Base-by-base conservation (phyloP, 179 eudicot genomes). In the Spergularia azorica region DNA sequence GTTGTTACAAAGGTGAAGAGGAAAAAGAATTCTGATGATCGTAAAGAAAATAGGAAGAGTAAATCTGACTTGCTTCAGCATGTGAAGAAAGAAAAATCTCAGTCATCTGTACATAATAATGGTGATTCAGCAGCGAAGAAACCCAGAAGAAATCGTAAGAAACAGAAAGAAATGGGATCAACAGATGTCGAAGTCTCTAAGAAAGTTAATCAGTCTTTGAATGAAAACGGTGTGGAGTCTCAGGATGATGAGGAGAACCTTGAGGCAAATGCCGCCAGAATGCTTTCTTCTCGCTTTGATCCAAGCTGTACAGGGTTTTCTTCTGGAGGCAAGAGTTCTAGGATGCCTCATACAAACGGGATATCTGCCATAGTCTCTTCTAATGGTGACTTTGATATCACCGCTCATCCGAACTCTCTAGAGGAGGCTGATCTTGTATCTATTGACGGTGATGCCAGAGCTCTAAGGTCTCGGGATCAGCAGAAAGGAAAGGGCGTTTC, bases 271-370 rank as follows among this genome's bases (percentile, higher is more conserved):
- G 99, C 99, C 6, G 97, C 98, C 5, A 92, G 89, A 84, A 96
- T 96, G 99, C 98, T 96, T 43, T 96, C 99, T 21, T 96, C 98
- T 78, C 90, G 98, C 71, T 96, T 96, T 84, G 94, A 93, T 79
- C 95, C 97, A 10, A 87, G 93, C 59, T 93, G 97, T 72, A 90
- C 96, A 41, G 88, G 86, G 11, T 84, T 83, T 80, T 79, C 90
- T 64, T 78, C 85, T n/a, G 84, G 87, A 62, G 85, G 83, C 67
- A 86, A 69, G 79, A 76, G 85, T 76, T 77, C 88, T 70, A 77
- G 72, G 26, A 70, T 82, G 63, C 80, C 84, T 38, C 70, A 84
- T 72, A 64, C 74, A 13, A 82, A 85, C 73, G 90, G 86, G 26
- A 62, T 79, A 36, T 80, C 91, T 56, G 75, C 60, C 48, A 48